Evolutionary conservation across 805 yeast genomes (phyloP).

Genomic region (Kodamaea laetipori): DNA sequence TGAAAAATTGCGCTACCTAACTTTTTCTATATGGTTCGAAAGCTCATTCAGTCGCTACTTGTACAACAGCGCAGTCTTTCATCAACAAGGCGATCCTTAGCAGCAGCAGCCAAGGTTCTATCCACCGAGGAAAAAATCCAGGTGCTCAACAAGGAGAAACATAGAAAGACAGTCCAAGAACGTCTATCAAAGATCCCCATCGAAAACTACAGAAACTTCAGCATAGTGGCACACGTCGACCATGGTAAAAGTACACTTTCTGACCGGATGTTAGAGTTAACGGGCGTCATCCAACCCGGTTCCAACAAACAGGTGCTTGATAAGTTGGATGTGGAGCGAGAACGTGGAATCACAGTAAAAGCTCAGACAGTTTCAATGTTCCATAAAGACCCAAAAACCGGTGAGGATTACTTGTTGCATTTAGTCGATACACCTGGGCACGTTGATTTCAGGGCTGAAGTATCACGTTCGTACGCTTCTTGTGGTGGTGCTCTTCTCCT

Average conservation of each 20-base stretch:
- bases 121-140: constrained; percentile 29
- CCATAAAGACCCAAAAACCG: constrained; percentile 57
- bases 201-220: constrained; percentile 82
- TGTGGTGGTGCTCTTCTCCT: constrained; percentile 91
- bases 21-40: too few relatives aligned
- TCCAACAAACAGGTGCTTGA: constrained; percentile 83
- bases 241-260: constrained; percentile 88
- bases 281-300: constrained; percentile 83
- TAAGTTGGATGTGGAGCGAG: constrained; percentile 90
- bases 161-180: constrained; percentile 42
- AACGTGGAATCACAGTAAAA: constrained; percentile 94
- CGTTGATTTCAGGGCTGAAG: constrained; percentile 94
- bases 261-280: constrained; percentile 82
- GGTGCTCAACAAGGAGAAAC: constrained; percentile 35
- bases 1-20: constrained; percentile 7
- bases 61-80: not conserved
- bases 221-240: constrained; percentile 95
- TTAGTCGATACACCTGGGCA: constrained; percentile 98
- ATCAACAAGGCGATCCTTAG: not conserved
- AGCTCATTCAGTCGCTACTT: constrained; percentile 1
- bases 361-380: constrained; percentile 97
- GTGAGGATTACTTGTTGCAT: constrained; percentile 79
- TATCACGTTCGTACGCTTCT: constrained; percentile 89
- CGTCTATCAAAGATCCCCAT: constrained; percentile 80
- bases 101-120: constrained; percentile 9